Percentiles rank a stretch among this genome's conserved stretches.
Evolutionary conservation across 257 asterid genomes (phyloP).

Genomic region (Scutellaria minor): DNA sequence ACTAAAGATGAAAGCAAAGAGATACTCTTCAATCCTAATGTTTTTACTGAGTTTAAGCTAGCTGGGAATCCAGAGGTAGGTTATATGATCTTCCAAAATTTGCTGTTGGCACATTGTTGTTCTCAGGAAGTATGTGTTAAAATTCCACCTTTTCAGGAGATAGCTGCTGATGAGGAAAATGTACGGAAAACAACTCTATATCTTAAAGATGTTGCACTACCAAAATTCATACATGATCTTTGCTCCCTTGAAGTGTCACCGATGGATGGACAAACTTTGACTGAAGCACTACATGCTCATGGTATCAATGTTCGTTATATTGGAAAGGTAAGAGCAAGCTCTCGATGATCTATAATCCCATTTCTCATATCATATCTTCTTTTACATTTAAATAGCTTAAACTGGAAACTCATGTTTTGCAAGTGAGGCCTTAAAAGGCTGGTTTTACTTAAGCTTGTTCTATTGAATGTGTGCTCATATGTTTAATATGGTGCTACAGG

Average conservation of each 20-base stretch:
- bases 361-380: constrained; percentile 23
- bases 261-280: constrained; percentile 93
- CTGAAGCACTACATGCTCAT: constrained; percentile 95
- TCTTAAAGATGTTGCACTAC: constrained; percentile 72
- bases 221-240: constrained; percentile 80
- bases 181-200: constrained; percentile 77
- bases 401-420: constrained; percentile 7
- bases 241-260: constrained; percentile 95
- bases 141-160: constrained; percentile 58
- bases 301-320: constrained; percentile 89
- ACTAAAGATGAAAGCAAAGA: constrained; percentile 49
- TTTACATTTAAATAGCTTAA: constrained; percentile 6
- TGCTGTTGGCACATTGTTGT: constrained; percentile 17
- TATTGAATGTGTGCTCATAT: constrained; percentile 1
- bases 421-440: constrained; percentile 5
- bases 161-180: constrained; percentile 77
- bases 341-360: constrained; percentile 27
- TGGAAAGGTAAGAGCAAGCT: constrained; percentile 66
- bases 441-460: constrained; percentile 1
- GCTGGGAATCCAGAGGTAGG: constrained; percentile 82
- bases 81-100: constrained; percentile 17
- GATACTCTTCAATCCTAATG: constrained; percentile 84
- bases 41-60: constrained; percentile 81
- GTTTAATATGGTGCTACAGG: constrained; percentile 51
- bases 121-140: constrained; percentile 20